Base-by-base conservation (phyloP, 2,329 filamentous ascomycete genomes). In the Hypomyces perniciosus region DNA sequence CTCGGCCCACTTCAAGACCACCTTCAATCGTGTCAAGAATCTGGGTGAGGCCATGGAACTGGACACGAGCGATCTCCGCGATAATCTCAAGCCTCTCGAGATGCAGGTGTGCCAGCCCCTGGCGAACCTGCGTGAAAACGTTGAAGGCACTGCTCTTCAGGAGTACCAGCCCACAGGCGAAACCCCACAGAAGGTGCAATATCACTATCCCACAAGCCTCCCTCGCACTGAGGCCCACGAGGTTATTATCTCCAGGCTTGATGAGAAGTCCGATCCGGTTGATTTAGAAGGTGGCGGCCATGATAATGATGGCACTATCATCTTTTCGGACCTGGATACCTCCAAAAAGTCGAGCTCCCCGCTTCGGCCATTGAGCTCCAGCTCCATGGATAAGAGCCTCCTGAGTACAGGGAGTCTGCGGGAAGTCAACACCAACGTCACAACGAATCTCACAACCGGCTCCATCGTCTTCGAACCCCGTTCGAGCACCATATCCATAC, bases 91-190 rank as follows among this genome's bases (percentile, higher is more conserved):
- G 20, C 79, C 82, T 6, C 73, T 95, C 4, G 68, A 74, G 2
- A 67, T 72, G 30, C 74, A 77, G 8, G 68, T 95, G 8, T 82
- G 84, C 55, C 78, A 83, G 57, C 86, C 90, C 6, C 80, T 97
- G 5, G 71, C 76, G 28, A 77, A 83, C 43, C 80, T 99, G 28
- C 83, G 89, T 6, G 76, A 83, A 13, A 78, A 82, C n/a, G 81
- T 96, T 43, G 71, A 78, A 12, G 72, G 69, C 43, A 83, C 84
- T 1, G 68, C 75, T 4, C 75, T 97, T 47, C 78, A 83, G 48
- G 90, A 96, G 64, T 97, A 97, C 66, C 75, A 81, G 35, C 81
- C 88, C 0, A 97, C 93, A 0, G 92, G 93, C 46, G 78, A 86
- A 43, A 97, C 93, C 1, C 93, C 93, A 0, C 82, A 87, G 62